Evolutionary conservation across 768 basidiomycete species (phyloP), one percentile per base, ranked within the genome.

Genomic region (Cystofilobasidium capitatum): DNA sequence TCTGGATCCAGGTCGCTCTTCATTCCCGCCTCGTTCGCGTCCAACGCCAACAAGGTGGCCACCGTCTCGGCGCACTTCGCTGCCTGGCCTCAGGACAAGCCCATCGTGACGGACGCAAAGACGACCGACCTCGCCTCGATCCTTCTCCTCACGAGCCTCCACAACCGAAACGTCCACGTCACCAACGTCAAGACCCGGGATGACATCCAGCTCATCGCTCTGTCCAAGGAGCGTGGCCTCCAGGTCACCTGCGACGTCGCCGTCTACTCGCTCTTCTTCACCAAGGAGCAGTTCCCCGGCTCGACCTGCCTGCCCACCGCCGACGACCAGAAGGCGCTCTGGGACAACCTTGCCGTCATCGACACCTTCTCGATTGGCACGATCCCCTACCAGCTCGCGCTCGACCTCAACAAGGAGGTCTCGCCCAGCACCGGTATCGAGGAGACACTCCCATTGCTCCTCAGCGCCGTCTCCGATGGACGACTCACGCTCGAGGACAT

Each of bases 161-260:
- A 98, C 77, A 85, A 82, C 73, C 86, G 91, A 69, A 86, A 84
- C 71, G 83, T 98, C 13, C 96, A 99, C 76, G 83, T 98, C 71
- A 89, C 89, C 12, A 88, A 93, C 72, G 89, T 98, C 37, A 85
- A 86, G 70, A 87, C 82, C 70, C 82, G 83, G 71, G 91, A 93
- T 64, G 96, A 98, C 74, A 80, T 99, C 58, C 81, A 88, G 36
- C 79, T 99, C 66, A 97, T 99, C 75, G 86, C 88, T 2, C 81
- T 99, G 44, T 92, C 91, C 82, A 99, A 99, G 80, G 86, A 87
- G 47, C 93, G 91, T 80, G 81, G 88, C 16, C 83, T 98, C 72
- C 88, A 89, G 73, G 94, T 97, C 59, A 97, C 94, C 3, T 98
- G 94, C 77, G 96, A 99, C 72, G 90, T 96, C 37, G 86, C 92